A percentile compares a stretch with the other conserved stretches of the same genome.
These are phyloP conservation scores for Herpetomonas tarakana DNA, from an alignment of 208 protist species.

Conservation along the genomic window DNA sequence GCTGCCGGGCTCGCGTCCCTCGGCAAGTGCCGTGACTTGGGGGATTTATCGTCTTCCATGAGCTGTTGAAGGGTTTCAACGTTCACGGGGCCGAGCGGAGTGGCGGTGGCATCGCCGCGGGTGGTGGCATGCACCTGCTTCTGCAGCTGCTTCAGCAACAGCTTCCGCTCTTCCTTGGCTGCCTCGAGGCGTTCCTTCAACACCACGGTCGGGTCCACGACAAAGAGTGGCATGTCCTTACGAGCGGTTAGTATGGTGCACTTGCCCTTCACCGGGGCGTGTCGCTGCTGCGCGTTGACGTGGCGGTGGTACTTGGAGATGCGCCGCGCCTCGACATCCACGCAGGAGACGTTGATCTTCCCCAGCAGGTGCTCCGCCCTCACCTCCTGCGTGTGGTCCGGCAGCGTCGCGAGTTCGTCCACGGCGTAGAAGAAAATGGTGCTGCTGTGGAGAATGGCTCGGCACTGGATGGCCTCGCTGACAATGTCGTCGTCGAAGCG, in stretches of 20 bases:
- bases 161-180: conserved; percentile 7
- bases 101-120: background rate
- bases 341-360: conserved; percentile 60
- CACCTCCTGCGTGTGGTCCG: conserved; percentile 45
- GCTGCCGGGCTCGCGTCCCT: too few species aligned
- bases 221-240: conserved; percentile 50
- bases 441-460: conserved; percentile 56
- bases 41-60: conserved; percentile 2
- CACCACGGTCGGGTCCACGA: conserved; percentile 42
- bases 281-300: conserved; percentile 39
- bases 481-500: conserved; percentile 72
- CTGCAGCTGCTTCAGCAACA: conserved; percentile 5
- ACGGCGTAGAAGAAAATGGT: conserved; percentile 71
- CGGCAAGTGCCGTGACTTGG: too few species aligned
- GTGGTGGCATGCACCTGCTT: conserved; percentile 5
- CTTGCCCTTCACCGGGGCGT: conserved; percentile 65
- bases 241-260: conserved; percentile 47
- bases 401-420: conserved; percentile 30
- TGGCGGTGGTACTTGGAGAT: conserved; percentile 84
- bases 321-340: conserved; percentile 31
- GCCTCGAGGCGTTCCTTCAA: conserved; percentile 20
- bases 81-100: background rate
- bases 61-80: background rate
- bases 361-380: conserved; percentile 56
- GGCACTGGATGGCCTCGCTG: conserved; percentile 54